Evolutionary conservation across 2,329 filamentous ascomycete genomes (phyloP), one percentile per base, ranked within the genome.

Genomic region (Saccharata proteae): DNA sequence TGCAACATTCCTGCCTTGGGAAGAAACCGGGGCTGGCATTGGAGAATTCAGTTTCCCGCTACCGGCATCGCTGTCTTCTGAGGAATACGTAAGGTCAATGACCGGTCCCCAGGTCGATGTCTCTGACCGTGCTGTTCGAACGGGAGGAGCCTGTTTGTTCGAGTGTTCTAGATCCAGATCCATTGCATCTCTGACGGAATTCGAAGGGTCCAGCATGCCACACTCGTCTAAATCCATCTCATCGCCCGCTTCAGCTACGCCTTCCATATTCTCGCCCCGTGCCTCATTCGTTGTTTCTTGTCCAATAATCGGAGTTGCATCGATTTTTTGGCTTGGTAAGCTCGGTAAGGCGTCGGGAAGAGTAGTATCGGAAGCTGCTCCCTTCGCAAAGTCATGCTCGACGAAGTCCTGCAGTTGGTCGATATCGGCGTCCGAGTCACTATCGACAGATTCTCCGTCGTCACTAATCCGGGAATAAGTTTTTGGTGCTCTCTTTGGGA

Each of bases 331-430:
- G n/a, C n/a, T n/a, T n/a, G n/a, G n/a, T n/a, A n/a, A n/a, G n/a
- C n/a, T n/a, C n/a, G n/a, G n/a, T n/a, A n/a, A n/a, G n/a, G n/a
- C n/a, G n/a, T n/a, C n/a, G n/a, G n/a, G n/a, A n/a, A n/a, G n/a
- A n/a, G n/a, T n/a, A n/a, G n/a, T n/a, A n/a, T n/a, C n/a, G n/a
- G n/a, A n/a, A n/a, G n/a, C n/a, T n/a, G n/a, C n/a, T n/a, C n/a
- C n/a, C n/a, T n/a, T n/a, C n/a, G n/a, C n/a, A n/a, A n/a, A 43
- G 18, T 54, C 47, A 18, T 39, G 26, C 15, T 71, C 57, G 27
- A 79, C 50, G 37, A 77, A 75, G 26, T 59, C 53, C 4, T 57
- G 52, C 13, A 62, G 23, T 6, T 59, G 58, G 15, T 65, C 64
- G 15, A 67, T 44, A 26, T 32, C 28, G 6, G 28, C 21, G 6